Conservation (phyloP, 352 stramenopile species). For the Phytophthora colocasiae region DNA sequence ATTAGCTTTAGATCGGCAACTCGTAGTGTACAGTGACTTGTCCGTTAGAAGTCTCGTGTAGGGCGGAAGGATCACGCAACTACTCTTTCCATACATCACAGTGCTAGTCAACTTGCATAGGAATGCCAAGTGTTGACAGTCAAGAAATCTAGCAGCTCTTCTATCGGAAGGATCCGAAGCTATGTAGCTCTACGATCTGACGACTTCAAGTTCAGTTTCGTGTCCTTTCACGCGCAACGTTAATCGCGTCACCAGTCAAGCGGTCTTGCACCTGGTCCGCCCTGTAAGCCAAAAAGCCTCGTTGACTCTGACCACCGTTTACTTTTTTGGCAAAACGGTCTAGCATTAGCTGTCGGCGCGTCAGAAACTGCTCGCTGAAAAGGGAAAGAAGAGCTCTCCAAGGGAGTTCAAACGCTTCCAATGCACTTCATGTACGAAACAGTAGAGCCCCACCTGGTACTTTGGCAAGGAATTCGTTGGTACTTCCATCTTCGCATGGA, state of each 20-base stretch:
- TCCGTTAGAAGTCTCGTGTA: neutral
- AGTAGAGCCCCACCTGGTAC: no score
- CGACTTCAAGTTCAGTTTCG: constrained; percentile 49
- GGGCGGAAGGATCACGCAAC: neutral
- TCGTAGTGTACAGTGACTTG: constrained; percentile 4
- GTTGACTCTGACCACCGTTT: constrained; percentile 13
- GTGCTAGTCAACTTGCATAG: no score
- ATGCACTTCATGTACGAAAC: no score
- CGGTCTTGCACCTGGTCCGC: constrained; percentile 20
- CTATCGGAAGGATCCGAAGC: no score
- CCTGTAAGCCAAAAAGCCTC: constrained; percentile 11
- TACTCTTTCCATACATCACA: no score
- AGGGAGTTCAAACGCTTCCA: no score
- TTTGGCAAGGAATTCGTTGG: neutral
- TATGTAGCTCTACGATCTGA: constrained; percentile 29
- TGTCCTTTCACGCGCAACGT: constrained; percentile 35
- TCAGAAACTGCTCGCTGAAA: constrained; percentile 39
- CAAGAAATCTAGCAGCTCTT: no score
- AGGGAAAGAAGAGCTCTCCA: constrained; percentile 12
- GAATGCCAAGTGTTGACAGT: no score
- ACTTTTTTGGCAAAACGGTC: constrained; percentile 22
- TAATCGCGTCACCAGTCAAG: constrained; percentile 8
- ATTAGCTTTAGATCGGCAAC: no score
- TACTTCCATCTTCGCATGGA: no score
- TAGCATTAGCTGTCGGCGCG: constrained; percentile 15